Evolutionary conservation across 2,329 filamentous ascomycete species (phyloP).

Genomic region (Aspergillus pseudonomiae): DNA sequence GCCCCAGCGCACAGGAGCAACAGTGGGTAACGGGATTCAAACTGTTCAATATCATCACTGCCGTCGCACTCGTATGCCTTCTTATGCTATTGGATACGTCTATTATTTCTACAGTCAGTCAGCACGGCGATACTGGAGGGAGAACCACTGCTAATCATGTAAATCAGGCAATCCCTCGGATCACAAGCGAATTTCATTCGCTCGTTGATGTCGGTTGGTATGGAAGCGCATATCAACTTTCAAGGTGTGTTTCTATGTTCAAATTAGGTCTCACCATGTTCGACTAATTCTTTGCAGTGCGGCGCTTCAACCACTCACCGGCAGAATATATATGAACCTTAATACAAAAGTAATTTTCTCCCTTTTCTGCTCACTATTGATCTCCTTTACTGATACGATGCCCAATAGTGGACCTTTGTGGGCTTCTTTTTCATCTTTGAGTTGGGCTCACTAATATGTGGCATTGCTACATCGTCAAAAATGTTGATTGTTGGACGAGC

Average conservation of each 20-base stretch:
- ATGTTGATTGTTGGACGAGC: conserved; percentile 46
- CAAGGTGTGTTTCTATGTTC: not conserved
- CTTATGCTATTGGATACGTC: conserved; percentile 24
- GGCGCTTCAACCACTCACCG: not conserved
- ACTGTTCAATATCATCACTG: not conserved
- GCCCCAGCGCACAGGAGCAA: too few species aligned
- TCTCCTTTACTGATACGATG: too few species aligned
- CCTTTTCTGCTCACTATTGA: too few species aligned
- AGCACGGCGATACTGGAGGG: too few species aligned
- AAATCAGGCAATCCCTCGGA: conserved; percentile 29
- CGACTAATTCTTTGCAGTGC: not conserved
- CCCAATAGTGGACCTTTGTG: conserved; percentile 28
- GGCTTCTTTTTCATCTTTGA: conserved; percentile 44
- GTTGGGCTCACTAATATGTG: conserved; percentile 46
- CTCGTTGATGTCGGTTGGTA: conserved; percentile 41
- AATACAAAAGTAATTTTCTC: not conserved
- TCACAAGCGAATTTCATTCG: conserved; percentile 32
- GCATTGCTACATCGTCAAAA: conserved; percentile 35
- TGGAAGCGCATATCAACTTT: conserved; percentile 30
- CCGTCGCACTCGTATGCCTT: conserved; percentile 1
- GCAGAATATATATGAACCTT: not conserved
- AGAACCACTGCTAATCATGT: too few species aligned
- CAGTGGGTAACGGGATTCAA: not conserved
- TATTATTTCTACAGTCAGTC: conserved; percentile 33
- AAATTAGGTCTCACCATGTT: too few species aligned